These are phyloP conservation scores for Camellia lanceoleosa DNA, from an alignment of 148 eudicot species.

Conservation along the genomic window DNA sequence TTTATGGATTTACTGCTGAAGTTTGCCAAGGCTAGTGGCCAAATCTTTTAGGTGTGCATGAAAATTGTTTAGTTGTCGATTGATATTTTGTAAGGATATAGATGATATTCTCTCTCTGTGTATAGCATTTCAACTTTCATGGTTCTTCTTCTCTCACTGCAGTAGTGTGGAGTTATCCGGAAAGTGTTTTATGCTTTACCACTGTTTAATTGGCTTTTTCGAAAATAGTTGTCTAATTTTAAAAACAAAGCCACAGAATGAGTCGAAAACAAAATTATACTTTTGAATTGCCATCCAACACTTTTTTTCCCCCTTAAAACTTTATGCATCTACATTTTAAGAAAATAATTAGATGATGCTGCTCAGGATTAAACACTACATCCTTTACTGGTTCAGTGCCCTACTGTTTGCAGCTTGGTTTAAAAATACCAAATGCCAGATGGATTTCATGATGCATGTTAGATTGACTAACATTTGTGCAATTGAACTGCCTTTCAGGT, in stretches of 20 bases:
- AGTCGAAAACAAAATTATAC: too few relatives aligned
- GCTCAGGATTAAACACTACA: not conserved
- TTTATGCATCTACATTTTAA: not conserved
- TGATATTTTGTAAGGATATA: too few relatives aligned
- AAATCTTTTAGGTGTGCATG: not conserved
- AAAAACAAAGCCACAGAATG: too few relatives aligned
- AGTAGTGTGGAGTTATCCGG: not conserved
- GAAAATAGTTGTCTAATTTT: not conserved
- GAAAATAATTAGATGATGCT: not conserved
- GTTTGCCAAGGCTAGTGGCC: not conserved
- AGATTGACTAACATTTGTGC: not conserved
- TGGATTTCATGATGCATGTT: not conserved
- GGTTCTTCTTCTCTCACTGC: not conserved
- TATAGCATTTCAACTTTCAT: not conserved
- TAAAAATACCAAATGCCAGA: not conserved
- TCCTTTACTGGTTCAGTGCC: conserved; percentile 5
- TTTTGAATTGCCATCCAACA: too few relatives aligned
- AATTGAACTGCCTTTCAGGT: conserved; percentile 42
- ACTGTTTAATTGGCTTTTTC: too few relatives aligned
- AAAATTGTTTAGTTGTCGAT: not conserved
- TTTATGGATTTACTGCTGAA: not conserved
- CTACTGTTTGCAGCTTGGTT: not conserved
- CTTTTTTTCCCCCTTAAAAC: not conserved
- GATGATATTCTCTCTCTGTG: not conserved
- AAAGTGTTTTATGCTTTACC: not conserved